Percentiles rank a stretch among this genome's conserved stretches.
phyloP scores from a whole-genome alignment of 345 rosid species.

The Lepidium africanum region DNA sequence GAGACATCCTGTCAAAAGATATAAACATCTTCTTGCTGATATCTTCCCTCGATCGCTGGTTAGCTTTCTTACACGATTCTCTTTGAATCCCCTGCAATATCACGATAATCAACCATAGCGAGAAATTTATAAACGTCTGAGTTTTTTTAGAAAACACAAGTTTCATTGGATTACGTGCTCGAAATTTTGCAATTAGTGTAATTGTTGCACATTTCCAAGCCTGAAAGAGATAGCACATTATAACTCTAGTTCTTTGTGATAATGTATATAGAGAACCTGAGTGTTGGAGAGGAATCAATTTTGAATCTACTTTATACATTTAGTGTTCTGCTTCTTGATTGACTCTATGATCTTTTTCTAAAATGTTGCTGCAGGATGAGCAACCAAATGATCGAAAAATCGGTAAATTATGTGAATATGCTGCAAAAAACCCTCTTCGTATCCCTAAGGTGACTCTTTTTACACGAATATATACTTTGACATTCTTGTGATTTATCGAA shows the following conservation, averaged over 20 bases:
- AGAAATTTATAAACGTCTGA: too few species aligned
- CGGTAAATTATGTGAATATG: slow-evolving; percentile 56
- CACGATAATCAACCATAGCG: too few species aligned
- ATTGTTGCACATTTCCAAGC: too few species aligned
- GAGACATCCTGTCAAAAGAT: slow-evolving; percentile 66
- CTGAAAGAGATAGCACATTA: too few species aligned
- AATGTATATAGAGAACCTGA: neutral
- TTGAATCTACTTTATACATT: neutral
- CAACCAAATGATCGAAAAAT: slow-evolving; percentile 39
- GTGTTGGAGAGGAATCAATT: neutral
- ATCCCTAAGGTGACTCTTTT: slow-evolving; percentile 42
- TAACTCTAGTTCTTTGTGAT: neutral
- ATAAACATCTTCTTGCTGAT: slow-evolving; percentile 58
- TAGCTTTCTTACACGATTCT: neutral
- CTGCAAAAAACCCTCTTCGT: slow-evolving; percentile 64
- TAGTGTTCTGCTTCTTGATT: neutral
- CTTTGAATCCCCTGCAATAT: neutral
- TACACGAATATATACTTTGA: neutral
- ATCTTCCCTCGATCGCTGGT: slow-evolving; percentile 61
- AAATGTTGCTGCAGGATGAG: slow-evolving; percentile 31
- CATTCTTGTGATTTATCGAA: neutral
- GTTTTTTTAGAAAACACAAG: neutral
- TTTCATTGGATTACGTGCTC: neutral
- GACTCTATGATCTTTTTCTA: neutral
- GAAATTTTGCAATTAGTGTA: neutral